Percentiles rank a stretch among this genome's conserved stretches.
Evolutionary conservation across 805 yeast genomes (phyloP).

Genomic region (Lachancea lanzarotensis): DNA sequence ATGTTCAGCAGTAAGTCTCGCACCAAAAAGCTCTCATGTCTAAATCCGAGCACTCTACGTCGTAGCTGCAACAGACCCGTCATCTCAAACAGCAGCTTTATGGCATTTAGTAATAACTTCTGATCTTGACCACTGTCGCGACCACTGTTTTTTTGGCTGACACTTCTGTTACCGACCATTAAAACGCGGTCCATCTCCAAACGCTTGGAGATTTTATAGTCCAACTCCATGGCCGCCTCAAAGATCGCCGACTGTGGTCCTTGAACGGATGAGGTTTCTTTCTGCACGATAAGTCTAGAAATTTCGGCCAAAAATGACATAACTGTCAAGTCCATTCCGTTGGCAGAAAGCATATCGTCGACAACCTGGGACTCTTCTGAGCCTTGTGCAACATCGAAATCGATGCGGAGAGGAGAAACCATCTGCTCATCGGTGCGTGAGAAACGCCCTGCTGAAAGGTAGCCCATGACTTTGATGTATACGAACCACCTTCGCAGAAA

Average conservation of each 20-base stretch:
- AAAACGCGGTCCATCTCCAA: conserved; percentile 8
- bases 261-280: background rate
- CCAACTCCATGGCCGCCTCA: conserved; percentile 36
- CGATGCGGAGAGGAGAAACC: background rate
- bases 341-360: conserved; percentile 44
- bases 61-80: conserved; percentile 53
- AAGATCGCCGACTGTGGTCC: background rate
- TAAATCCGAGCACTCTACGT: conserved; percentile 48
- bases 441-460: conserved; percentile 46
- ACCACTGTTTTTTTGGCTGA: conserved; percentile 32
- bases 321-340: conserved; percentile 59
- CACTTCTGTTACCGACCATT: conserved; percentile 15
- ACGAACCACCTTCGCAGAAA: conserved; percentile 66
- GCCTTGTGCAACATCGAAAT: conserved; percentile 1
- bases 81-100: conserved; percentile 46
- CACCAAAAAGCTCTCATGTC: conserved; percentile 41
- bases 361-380: conserved; percentile 14
- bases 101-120: conserved; percentile 11
- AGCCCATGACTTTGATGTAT: conserved; percentile 58
- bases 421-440: background rate
- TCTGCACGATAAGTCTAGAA: conserved; percentile 31
- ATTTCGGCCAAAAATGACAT: conserved; percentile 53
- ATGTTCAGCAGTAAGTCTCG: conserved; percentile 31
- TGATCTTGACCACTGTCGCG: conserved; percentile 12
- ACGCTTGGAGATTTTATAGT: conserved; percentile 27